Percentiles rank a stretch among this genome's conserved stretches.
These are phyloP conservation scores for Sapria himalayana DNA, from an alignment of 345 rosid genomes.

Conservation along the genomic window DNA sequence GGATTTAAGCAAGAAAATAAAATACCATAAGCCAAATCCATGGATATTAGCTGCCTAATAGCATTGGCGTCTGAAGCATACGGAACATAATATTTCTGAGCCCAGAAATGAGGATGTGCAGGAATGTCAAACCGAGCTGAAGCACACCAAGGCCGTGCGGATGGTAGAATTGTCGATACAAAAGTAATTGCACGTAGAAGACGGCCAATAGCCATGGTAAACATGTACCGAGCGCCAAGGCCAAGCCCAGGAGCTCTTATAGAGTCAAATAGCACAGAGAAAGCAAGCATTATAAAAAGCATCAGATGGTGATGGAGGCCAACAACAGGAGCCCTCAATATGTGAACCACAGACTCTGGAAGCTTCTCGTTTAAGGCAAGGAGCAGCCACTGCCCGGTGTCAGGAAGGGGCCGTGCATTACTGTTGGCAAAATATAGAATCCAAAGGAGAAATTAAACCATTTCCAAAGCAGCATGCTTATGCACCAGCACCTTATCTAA, in stretches of 20 bases:
- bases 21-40: constrained; percentile 53
- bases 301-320: constrained; percentile 73
- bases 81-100: constrained; percentile 76
- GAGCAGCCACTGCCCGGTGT: constrained; percentile 85
- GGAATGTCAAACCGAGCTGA: constrained; percentile 45
- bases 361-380: constrained; percentile 72
- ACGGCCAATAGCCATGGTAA: constrained; percentile 85
- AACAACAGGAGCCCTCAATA: constrained; percentile 64
- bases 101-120: constrained; percentile 67
- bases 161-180: constrained; percentile 71
- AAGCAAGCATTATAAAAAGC: constrained; percentile 75
- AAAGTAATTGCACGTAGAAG: constrained; percentile 79
- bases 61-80: constrained; percentile 53
- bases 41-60: constrained; percentile 30
- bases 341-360: constrained; percentile 41
- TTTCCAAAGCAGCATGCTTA: no score
- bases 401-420: constrained; percentile 60
- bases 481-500: no score
- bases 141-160: constrained; percentile 94
- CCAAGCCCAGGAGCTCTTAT: constrained; percentile 90
- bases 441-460: no score
- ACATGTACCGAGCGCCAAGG: constrained; percentile 73
- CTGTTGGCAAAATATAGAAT: no score
- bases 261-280: constrained; percentile 64
- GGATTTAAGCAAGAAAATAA: background rate